phyloP scores from a whole-genome alignment of 805 yeast species.

The Zygotorulaspora danielsina region DNA sequence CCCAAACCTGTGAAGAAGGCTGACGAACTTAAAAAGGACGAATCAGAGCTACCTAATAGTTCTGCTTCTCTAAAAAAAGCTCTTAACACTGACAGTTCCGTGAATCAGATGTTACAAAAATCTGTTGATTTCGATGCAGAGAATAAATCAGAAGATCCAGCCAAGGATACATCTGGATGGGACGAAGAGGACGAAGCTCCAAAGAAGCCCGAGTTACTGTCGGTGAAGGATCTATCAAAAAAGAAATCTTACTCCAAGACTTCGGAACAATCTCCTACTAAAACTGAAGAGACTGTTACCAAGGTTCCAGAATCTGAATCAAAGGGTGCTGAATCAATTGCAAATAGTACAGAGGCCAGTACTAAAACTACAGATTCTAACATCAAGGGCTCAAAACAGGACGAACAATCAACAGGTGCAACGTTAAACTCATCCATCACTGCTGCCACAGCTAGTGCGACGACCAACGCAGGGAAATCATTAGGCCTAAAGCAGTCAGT shows the following conservation, averaged over 20 bases:
- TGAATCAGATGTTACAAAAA: constrained; percentile 29
- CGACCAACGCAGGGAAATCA: constrained; percentile 38
- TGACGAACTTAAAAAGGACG: constrained; percentile 8
- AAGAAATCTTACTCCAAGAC: constrained; percentile 20
- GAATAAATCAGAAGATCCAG: constrained; percentile 36
- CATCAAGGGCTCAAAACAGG: constrained; percentile 17
- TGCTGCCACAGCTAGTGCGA: constrained; percentile 8
- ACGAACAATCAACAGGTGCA: too few species aligned
- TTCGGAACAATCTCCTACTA: constrained; percentile 10
- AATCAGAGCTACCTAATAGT: not conserved
- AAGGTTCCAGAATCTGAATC: constrained; percentile 2
- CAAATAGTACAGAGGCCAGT: not conserved
- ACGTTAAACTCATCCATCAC: too few species aligned
- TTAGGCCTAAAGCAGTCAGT: constrained; percentile 69
- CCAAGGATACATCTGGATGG: constrained; percentile 33
- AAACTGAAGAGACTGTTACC: constrained; percentile 12
- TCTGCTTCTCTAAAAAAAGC: constrained; percentile 20
- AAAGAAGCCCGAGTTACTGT: constrained; percentile 1
- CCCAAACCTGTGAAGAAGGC: constrained; percentile 22
- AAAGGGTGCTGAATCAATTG: not conserved
- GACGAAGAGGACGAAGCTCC: constrained; percentile 31
- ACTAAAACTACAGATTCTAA: constrained; percentile 5
- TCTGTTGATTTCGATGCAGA: constrained; percentile 29
- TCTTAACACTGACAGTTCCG: constrained; percentile 28
- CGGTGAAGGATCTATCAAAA: constrained; percentile 7